phyloP scores from a whole-genome alignment of 495 filamentous ascomycete genomes.

The Penicillium alfredii region DNA sequence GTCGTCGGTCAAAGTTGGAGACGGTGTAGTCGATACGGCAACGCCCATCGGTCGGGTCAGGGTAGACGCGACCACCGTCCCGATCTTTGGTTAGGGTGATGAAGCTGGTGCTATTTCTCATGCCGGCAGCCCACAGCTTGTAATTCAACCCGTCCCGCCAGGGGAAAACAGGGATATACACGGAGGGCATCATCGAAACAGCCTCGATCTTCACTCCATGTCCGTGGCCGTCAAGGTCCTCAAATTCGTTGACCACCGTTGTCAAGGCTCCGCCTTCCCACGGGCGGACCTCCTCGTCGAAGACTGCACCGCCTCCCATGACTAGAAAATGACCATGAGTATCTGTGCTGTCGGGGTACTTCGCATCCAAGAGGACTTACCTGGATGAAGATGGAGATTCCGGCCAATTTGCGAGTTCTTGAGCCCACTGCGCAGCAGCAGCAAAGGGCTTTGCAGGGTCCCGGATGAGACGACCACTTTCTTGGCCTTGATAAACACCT shows the following conservation, averaged over 20 bases:
- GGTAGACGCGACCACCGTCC: constrained; percentile 66
- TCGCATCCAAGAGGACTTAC: constrained; percentile 18
- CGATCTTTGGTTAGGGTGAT: constrained; percentile 68
- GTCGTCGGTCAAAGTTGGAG: constrained; percentile 60
- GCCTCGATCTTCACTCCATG: constrained; percentile 81
- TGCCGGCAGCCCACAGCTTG: constrained; percentile 57
- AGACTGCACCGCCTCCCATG: constrained; percentile 52
- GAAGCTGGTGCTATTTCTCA: constrained; percentile 58
- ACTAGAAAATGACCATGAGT: constrained; percentile 34
- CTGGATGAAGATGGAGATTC: constrained; percentile 76
- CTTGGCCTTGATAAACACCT: constrained; percentile 71
- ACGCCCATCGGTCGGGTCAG: constrained; percentile 61
- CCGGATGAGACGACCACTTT: constrained; percentile 74
- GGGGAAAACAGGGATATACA: constrained; percentile 50
- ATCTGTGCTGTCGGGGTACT: neutral
- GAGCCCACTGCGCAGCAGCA: constrained; percentile 67
- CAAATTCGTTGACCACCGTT: constrained; percentile 65
- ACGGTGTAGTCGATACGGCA: constrained; percentile 62
- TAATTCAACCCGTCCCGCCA: constrained; percentile 61
- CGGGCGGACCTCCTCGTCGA: constrained; percentile 58
- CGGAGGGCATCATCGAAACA: constrained; percentile 58
- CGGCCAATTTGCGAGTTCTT: constrained; percentile 79
- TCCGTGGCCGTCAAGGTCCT: constrained; percentile 73
- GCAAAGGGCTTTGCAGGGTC: constrained; percentile 64
- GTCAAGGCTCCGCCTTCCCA: constrained; percentile 84